Base-by-base conservation (phyloP, 2,329 filamentous ascomycete species). In the Sclerotinia glacialis region DNA sequence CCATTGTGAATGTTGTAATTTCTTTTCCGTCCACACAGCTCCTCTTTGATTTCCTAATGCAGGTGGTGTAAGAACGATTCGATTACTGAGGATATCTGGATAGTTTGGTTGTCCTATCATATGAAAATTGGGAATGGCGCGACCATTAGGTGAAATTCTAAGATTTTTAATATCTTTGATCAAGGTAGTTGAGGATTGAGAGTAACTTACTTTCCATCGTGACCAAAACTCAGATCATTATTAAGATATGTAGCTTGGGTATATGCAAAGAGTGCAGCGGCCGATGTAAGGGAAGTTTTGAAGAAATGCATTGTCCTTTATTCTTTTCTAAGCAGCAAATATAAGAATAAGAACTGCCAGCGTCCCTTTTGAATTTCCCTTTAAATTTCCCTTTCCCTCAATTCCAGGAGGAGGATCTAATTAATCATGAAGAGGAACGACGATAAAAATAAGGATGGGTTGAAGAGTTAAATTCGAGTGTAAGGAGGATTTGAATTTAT, bases 1-100 rank as follows among this genome's bases (percentile, higher is more conserved):
- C 93, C 93, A 99, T 77, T 89, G 84, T n/a, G 83, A 79, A 68
- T 88, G 81, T 72, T 86, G 78, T 59, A 90, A 82, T 44, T 83
- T 75, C 67, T 80, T 81, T 69, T 93, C 86, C 42, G 89, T 83
- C 94, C 95, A 99, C 72, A 95, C 77, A 60, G 91, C 89, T 68
- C 92, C 91, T 76, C 93, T 87, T 75, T 91, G 88, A 79, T 93
- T 93, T 65, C 95, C 95, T 7, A 93, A 92, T 59, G 88, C 88
- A 18, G 93, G 89, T 14, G 95, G 94, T 1, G 95, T 99, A 67
- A 99, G 85, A 76, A 99, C 90, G 68, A 98, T 77, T 77, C 93
- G 92, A 82, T 98, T 94, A 71, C 93, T 96, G 68, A 97, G 86
- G 68, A 89, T 78, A 74, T 89, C 85, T 71, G 86, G 86, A 46